These are phyloP conservation scores for Hemerocallis citrina DNA, from an alignment of 106 monocot genomes.

Conservation along the genomic window DNA sequence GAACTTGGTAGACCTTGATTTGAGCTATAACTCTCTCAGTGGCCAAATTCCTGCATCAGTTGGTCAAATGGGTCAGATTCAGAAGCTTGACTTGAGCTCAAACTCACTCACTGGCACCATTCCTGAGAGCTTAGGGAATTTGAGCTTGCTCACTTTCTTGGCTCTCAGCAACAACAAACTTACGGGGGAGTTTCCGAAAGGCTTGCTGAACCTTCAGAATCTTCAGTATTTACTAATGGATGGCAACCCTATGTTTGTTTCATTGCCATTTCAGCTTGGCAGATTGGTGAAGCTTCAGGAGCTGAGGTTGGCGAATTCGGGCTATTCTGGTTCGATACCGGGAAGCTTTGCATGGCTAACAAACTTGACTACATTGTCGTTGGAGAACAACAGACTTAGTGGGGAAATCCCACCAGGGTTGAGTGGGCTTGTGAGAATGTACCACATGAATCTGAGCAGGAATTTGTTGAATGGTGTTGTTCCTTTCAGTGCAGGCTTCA, in stretches of 20 bases:
- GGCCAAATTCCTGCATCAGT: conserved; percentile 51
- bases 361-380: conserved; percentile 66
- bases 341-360: conserved; percentile 39
- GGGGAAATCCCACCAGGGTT: conserved; percentile 53
- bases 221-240: conserved; percentile 85
- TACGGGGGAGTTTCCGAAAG: conserved; percentile 36
- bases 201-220: conserved; percentile 41
- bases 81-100: conserved; percentile 82
- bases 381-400: conserved; percentile 60
- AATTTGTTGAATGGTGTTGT: conserved; percentile 58
- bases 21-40: conserved; percentile 74
- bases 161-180: conserved; percentile 73
- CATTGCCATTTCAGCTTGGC: conserved; percentile 52
- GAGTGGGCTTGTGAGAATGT: conserved; percentile 38
- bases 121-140: conserved; percentile 27
- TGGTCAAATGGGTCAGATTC: conserved; percentile 49
- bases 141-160: conserved; percentile 39
- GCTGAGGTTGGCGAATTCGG: conserved; percentile 68
- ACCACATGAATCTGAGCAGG: conserved; percentile 78
- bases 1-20: conserved; percentile 50
- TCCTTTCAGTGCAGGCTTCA: conserved; percentile 45
- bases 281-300: conserved; percentile 53
- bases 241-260: conserved; percentile 49
- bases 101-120: conserved; percentile 53
- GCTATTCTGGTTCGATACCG: conserved; percentile 63